Percentiles rank a stretch among this genome's conserved stretches.
Conservation (phyloP, 2,329 filamentous ascomycete genomes). For the Nectriaceae sp. region DNA sequence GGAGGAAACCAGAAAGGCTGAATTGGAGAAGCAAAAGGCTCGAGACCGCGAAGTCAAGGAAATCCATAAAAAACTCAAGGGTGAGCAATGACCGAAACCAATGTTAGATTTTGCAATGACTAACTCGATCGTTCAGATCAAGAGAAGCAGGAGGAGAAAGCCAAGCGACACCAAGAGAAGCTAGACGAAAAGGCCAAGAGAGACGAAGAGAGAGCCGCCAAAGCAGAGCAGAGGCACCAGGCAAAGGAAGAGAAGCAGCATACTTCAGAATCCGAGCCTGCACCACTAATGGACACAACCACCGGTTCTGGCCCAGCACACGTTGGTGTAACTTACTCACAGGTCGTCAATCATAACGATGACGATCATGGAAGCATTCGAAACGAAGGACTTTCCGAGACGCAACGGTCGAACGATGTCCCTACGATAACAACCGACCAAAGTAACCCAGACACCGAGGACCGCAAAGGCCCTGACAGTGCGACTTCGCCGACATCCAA, state of each 20-base stretch:
- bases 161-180: slow-evolving; percentile 22
- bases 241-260: slow-evolving; percentile 56
- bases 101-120: background rate
- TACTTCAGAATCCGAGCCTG: slow-evolving; percentile 39
- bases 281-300: slow-evolving; percentile 4
- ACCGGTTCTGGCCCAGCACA: too few species aligned
- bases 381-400: slow-evolving; percentile 11
- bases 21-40: slow-evolving; percentile 47
- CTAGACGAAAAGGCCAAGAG: slow-evolving; percentile 43
- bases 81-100: slow-evolving; percentile 37
- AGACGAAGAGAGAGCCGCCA: slow-evolving; percentile 53
- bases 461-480: slow-evolving; percentile 20
- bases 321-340: too few species aligned
- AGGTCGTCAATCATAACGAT: slow-evolving; percentile 9
- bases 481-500: slow-evolving; percentile 39
- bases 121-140: slow-evolving; percentile 38
- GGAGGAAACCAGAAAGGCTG: slow-evolving; percentile 57
- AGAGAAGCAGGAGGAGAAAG: slow-evolving; percentile 43
- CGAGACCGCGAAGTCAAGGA: slow-evolving; percentile 56
- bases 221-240: slow-evolving; percentile 54
- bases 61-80: slow-evolving; percentile 56
- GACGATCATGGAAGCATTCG: slow-evolving; percentile 14
- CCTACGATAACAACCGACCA: slow-evolving; percentile 18
- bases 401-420: background rate
- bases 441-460: slow-evolving; percentile 14